Conservation (phyloP, 2,329 filamentous ascomycete species). For the Cladorrhinum sp. region DNA sequence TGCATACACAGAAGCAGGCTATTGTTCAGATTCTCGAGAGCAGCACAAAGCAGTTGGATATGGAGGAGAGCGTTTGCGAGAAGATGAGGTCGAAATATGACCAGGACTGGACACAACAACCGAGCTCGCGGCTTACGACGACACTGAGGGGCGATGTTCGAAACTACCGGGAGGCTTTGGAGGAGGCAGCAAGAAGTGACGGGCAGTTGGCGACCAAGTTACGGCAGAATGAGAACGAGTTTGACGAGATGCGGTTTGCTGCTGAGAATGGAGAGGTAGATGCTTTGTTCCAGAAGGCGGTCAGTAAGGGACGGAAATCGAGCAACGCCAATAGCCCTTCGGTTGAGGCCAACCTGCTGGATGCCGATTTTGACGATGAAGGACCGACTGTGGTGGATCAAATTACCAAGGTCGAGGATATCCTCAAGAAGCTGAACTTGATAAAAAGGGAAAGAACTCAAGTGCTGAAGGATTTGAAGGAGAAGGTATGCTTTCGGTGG, state of each 20-base stretch:
- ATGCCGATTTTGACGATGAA: constrained; percentile 84
- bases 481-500: constrained; percentile 64
- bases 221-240: constrained; percentile 80
- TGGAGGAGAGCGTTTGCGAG: constrained; percentile 97
- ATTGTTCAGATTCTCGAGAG: constrained; percentile 72
- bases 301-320: constrained; percentile 71
- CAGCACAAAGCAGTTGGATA: constrained; percentile 84
- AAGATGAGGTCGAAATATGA: constrained; percentile 99
- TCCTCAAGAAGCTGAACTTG: constrained; percentile 84
- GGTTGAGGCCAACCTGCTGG: constrained; percentile 75
- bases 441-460: constrained; percentile 90
- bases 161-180: constrained; percentile 83
- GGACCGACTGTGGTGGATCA: constrained; percentile 81
- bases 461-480: constrained; percentile 93
- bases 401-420: constrained; percentile 81
- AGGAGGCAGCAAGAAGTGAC: constrained; percentile 86
- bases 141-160: constrained; percentile 84
- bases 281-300: constrained; percentile 80
- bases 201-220: constrained; percentile 78
- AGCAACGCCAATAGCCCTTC: constrained; percentile 61
- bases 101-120: constrained; percentile 93
- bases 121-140: constrained; percentile 82
- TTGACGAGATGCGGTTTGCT: constrained; percentile 91
- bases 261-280: constrained; percentile 85
- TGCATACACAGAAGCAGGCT: constrained; percentile 73